Percentiles rank a stretch among this genome's conserved stretches.
Conservation (phyloP, 2,329 filamentous ascomycete genomes). For the Colletotrichum musicola region DNA sequence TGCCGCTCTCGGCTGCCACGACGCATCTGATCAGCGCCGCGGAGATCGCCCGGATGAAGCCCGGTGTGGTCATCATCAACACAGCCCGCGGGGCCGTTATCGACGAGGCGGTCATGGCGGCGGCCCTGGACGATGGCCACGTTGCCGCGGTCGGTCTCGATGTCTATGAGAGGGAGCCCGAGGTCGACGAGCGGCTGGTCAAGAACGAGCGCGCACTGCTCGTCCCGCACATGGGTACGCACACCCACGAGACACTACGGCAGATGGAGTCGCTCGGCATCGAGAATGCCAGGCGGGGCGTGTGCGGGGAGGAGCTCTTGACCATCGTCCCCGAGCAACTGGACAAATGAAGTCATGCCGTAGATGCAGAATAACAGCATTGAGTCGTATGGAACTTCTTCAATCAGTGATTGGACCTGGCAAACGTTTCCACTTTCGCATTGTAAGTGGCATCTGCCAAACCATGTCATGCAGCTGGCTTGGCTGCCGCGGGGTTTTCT, state of each 20-base stretch:
- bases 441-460: too few relatives aligned
- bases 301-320: slow-evolving; percentile 37
- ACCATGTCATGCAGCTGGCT: too few relatives aligned
- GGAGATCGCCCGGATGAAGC: slow-evolving; percentile 66
- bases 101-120: slow-evolving; percentile 67
- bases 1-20: slow-evolving; percentile 64
- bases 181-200: slow-evolving; percentile 71
- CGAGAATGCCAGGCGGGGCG: slow-evolving; percentile 44
- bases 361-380: neutral
- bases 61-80: slow-evolving; percentile 69
- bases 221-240: slow-evolving; percentile 77
- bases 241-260: slow-evolving; percentile 65
- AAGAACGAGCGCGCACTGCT: slow-evolving; percentile 71
- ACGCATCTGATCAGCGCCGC: slow-evolving; percentile 63
- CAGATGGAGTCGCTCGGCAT: slow-evolving; percentile 47
- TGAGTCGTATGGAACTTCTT: neutral
- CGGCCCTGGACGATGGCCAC: slow-evolving; percentile 65
- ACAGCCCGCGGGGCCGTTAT: slow-evolving; percentile 69
- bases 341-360: too few relatives aligned
- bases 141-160: slow-evolving; percentile 68
- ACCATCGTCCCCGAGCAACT: slow-evolving; percentile 40
- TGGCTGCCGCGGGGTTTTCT: slow-evolving; percentile 19
- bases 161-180: slow-evolving; percentile 70
- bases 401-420: neutral
- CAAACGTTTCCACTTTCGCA: too few relatives aligned